Conservation (phyloP, 2,329 filamentous ascomycete genomes). For the Rugonectria rugulosa region DNA sequence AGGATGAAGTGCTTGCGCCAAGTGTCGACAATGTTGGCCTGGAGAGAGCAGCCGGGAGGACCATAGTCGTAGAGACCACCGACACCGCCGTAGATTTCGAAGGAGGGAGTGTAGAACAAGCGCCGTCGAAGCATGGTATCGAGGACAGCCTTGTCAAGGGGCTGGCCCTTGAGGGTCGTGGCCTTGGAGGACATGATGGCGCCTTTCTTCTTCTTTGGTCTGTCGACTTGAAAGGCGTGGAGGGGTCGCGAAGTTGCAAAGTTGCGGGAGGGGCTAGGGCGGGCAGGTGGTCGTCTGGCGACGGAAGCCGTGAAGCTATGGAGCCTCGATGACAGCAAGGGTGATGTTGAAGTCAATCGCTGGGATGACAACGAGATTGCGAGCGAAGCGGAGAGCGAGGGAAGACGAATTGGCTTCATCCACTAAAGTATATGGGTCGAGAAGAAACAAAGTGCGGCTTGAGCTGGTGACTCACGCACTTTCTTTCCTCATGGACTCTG, state of each 20-base stretch:
- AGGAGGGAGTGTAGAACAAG: slow-evolving; percentile 93
- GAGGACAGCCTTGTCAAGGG: slow-evolving; percentile 82
- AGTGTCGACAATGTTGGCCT: slow-evolving; percentile 85
- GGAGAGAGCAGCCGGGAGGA: slow-evolving; percentile 84
- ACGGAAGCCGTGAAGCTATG: slow-evolving; percentile 34
- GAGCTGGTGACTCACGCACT: slow-evolving; percentile 36
- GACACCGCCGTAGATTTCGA: slow-evolving; percentile 93
- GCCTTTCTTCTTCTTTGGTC: slow-evolving; percentile 35
- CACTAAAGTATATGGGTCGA: slow-evolving; percentile 27
- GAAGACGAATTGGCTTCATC: slow-evolving; percentile 41
- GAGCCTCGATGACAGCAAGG: slow-evolving; percentile 29
- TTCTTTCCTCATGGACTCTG: slow-evolving; percentile 22
- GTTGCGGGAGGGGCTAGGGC: slow-evolving; percentile 35
- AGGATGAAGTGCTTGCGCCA: slow-evolving; percentile 95
- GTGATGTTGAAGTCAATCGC: slow-evolving; percentile 18
- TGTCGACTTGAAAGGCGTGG: slow-evolving; percentile 40
- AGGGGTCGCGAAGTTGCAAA: slow-evolving; percentile 42
- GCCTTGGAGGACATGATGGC: slow-evolving; percentile 61
- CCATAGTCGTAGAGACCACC: slow-evolving; percentile 94
- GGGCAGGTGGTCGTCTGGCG: slow-evolving; percentile 34
- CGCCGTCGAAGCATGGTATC: slow-evolving; percentile 88
- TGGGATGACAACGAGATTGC: slow-evolving; percentile 22
- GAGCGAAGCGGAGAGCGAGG: slow-evolving; percentile 21
- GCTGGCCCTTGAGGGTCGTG: slow-evolving; percentile 87
- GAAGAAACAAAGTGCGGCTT: slow-evolving; percentile 28